Base-by-base conservation (phyloP, 2,329 filamentous ascomycete species). In the Penicillium sp. region DNA sequence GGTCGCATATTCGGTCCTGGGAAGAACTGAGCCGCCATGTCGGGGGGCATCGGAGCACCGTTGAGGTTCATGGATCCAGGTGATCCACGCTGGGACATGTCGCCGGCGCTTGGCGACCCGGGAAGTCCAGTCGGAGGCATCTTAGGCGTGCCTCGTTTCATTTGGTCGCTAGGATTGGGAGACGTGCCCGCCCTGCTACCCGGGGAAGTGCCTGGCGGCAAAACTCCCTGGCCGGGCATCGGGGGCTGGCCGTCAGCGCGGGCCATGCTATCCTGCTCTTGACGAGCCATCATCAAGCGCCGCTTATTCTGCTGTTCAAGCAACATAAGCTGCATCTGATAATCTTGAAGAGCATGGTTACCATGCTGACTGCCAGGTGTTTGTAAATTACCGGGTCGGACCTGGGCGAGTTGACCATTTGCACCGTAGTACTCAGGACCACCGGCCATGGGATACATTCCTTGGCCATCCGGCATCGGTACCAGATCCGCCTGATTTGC, bases 401-500 rank as follows among this genome's bases (percentile, higher is more conserved):
- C 68, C 64, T 72, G 70, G 34, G 74, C 77, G 76, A 89, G 83
- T 35, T 88, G 85, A 53, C 79, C 73, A 60, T 73, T 74, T 55
- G 66, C 75, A 18, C 82, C 77, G 66, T 89, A 89, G 71, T 89
- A 91, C 48, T 76, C 73, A 58, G 65, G 67, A 61, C 72, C 73
- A 35, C 48, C 48, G n/a, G 40, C 42, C 69, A 78, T 72, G 35
- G 71, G 72, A 63, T 77, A 73, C 63, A 76, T 69, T 64, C 64
- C 72, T 61, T 78, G 75, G 50, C 69, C 84, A 64, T 92, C 88
- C 58, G 87, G 84, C 69, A 88, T 88, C 67, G 85, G 78, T 78
- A 94, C 89, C 87, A 96, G 89, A 42, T 92, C 94, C 63, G 87
- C 88, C 78, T 94, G 90, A 57, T 83, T 84, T 63, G 86, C 86